Evolutionary conservation across 192 early-diverging fungal genomes (phyloP), one percentile per base, ranked within the genome.

Genomic region (Chytriomyces sp.): DNA sequence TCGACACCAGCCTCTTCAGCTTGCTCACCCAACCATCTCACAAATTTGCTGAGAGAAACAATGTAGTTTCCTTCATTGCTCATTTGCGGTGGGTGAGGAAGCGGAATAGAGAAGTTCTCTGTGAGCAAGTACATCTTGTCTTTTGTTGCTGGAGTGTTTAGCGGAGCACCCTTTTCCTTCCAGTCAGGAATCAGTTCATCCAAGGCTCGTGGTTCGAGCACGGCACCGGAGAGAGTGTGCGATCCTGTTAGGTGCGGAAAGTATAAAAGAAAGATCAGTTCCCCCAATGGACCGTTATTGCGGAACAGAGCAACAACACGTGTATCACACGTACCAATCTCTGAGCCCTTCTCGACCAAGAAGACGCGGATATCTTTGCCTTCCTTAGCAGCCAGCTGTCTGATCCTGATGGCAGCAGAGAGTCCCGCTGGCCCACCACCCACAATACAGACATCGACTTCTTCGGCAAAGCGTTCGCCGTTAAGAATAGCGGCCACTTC

Each of bases 11-110:
- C 82, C 79, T 97, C 96, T 81, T 98, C 97, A 45, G 97, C 97
- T 76, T 96, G 93, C 77, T 97, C 95, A 61, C 96, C 96, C 28
- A 99, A 83, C 97, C 97, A 99, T 80, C 91, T 90, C 63, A 93
- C 92, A 81, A 97, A 94, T 81, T 96, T 94, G 78, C 89, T 94
- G 61, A 99, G 83, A 7, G 95, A 96, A 8, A 99, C 92, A 79
- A 99, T 97, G 83, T 96, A 99, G 82, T 99, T 99, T 59, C 96
- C 96, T 79, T 93, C 83, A 84, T 99, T 99, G 86, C 88, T 92
- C 94, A 98, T 95, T 73, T 94, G 91, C 72, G 97, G 95, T 53
- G 96, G 96, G 66, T 97, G 95, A 7, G 89, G 89, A 45, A 98
- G 67, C 5, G 96, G 96, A 68, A 98, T 87, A 7, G 94, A 84